Evolutionary conservation across 139 green algal species (phyloP), one percentile per base, ranked within the genome.

Genomic region (Tetraselmis chui): DNA sequence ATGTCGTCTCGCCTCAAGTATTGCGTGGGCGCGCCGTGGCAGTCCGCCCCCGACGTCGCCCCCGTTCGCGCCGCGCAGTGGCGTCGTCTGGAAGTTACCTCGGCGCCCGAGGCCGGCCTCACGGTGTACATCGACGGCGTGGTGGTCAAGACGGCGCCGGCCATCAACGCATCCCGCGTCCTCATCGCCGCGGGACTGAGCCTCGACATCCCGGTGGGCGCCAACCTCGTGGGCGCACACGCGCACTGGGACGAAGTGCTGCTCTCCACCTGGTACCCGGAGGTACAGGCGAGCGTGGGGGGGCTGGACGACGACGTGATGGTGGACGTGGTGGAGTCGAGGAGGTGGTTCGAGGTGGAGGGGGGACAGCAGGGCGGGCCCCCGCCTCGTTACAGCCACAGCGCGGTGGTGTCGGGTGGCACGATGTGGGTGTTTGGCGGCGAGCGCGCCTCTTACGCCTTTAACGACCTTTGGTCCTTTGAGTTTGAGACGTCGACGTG

Each of bases 401-500:
- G 79, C n/a, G 26, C 77, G 26, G 78, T 86, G 29, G 31, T 74
- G 45, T 80, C 84, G 31, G 30, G 75, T 28, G 78, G 76, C 27
- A 76, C 27, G 26, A 76, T 84, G 59, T 85, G 81, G 76, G 76
- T 88, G 11, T 88, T 85, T 74, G 84, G 84, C 77, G 84, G 84
- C 29, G 82, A 84, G 78, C 81, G 76, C 32, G 78, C 76, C 30
- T 58, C 77, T 5, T 79, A 83, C 31, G 32, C 77, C 31, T 85
- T 82, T 67, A 85, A 85, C 81, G 84, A 88, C 67, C 23, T 88
- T 23, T 88, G 84, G 84, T 59, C 23, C 28, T 82, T 85, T 2
- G 75, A 85, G 59, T 76, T 88, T 18, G 32, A 5, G 31, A 28
- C 11, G 29, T 23, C 58, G 45, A 26, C 22, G 77, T 86, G 83